These are phyloP conservation scores for Cryptosporidium canis DNA, from an alignment of 169 alveolate species.

Conservation along the genomic window DNA sequence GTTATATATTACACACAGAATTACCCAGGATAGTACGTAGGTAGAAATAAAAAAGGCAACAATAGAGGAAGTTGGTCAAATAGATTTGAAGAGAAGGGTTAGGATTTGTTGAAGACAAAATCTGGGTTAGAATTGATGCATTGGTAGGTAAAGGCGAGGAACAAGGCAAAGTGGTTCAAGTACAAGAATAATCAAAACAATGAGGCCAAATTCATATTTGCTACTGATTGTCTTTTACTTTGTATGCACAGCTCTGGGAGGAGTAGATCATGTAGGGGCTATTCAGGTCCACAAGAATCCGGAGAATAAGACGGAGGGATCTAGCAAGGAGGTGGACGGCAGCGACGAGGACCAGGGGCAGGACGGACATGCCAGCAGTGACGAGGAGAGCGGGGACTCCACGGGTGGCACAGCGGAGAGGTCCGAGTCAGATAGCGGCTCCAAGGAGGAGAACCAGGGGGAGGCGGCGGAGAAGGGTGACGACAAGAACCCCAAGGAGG, in stretches of 20 bases:
- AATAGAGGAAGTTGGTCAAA: background rate
- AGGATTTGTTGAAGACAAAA: background rate
- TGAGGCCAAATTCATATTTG: background rate
- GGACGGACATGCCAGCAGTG: background rate
- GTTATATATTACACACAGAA: background rate
- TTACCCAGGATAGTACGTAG: conserved; percentile 18
- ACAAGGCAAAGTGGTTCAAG: background rate
- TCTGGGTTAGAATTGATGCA: background rate
- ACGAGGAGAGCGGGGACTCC: background rate
- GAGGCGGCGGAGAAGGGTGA: background rate
- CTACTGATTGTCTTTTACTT: background rate
- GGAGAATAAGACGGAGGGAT: background rate
- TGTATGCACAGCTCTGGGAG: background rate
- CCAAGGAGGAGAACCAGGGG: background rate
- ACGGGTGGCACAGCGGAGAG: background rate
- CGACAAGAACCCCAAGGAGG: background rate
- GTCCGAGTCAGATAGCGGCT: background rate
- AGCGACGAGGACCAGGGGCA: background rate
- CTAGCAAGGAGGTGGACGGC: background rate
- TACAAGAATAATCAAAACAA: background rate
- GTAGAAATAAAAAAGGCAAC: background rate
- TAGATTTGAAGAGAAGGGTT: background rate
- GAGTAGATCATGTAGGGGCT: background rate
- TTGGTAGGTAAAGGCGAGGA: background rate
- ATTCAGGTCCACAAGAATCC: background rate